Evolutionary conservation across 2,329 filamentous ascomycete genomes (phyloP).

Genomic region (Penicillium sp.): DNA sequence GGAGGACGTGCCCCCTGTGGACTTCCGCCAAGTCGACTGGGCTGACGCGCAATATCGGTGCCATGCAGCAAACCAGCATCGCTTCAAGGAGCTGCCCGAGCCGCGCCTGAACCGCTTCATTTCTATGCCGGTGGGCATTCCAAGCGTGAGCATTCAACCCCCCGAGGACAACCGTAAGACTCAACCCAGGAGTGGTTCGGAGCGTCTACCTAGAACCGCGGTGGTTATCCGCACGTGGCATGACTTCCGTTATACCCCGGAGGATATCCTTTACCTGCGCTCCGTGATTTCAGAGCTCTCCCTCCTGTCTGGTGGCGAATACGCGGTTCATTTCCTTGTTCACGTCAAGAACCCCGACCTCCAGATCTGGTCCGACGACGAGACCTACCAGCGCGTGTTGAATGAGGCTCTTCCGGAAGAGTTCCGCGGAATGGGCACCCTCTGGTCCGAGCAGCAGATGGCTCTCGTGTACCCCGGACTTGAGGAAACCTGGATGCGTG

Average conservation of each 20-base stretch:
- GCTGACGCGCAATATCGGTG: constrained; percentile 71
- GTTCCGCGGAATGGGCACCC: constrained; percentile 79
- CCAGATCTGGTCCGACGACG: constrained; percentile 76
- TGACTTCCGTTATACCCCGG: constrained; percentile 71
- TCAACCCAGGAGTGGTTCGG: constrained; percentile 18
- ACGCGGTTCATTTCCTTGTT: constrained; percentile 74
- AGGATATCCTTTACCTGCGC: constrained; percentile 74
- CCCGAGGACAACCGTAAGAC: constrained; percentile 19
- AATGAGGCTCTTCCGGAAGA: constrained; percentile 67
- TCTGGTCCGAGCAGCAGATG: constrained; percentile 97
- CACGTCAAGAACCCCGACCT: constrained; percentile 76
- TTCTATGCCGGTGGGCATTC: constrained; percentile 31
- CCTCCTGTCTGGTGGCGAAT: constrained; percentile 74
- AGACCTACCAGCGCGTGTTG: constrained; percentile 69
- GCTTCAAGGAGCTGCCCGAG: constrained; percentile 54
- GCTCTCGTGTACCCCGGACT: constrained; percentile 81
- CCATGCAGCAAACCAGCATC: constrained; percentile 62
- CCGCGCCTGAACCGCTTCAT: constrained; percentile 34
- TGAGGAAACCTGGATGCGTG: constrained; percentile 67
- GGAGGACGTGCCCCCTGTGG: constrained; percentile 65
- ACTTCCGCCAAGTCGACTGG: constrained; percentile 76
- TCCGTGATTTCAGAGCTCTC: constrained; percentile 75
- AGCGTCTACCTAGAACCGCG: constrained; percentile 57
- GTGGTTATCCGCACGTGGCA: constrained; percentile 76
- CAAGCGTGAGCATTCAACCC: constrained; percentile 18